Evolutionary conservation across 2,329 filamentous ascomycete species (phyloP).

Genomic region (Diplodia intermedia): DNA sequence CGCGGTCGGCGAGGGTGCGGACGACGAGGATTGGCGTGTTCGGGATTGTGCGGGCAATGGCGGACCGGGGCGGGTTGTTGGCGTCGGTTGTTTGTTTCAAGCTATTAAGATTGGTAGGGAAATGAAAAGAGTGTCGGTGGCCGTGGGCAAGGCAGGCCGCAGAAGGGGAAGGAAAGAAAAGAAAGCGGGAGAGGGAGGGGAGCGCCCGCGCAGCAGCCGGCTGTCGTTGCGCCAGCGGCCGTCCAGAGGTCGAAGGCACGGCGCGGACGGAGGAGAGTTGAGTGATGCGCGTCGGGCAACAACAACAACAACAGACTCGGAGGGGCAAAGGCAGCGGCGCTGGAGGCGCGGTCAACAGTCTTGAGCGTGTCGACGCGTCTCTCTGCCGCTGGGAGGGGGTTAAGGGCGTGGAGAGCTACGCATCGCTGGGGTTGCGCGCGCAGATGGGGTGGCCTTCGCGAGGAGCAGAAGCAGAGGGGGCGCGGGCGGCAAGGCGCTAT

Average conservation of each 20-base stretch:
- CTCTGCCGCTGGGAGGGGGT: constrained; percentile 28
- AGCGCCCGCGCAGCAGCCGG: constrained; percentile 16
- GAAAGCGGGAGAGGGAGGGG: constrained; percentile 4
- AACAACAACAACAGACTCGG: constrained; percentile 15
- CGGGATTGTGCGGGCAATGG: background rate
- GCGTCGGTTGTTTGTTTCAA: constrained; percentile 31
- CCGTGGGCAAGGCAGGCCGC: constrained; percentile 17
- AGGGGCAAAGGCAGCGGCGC: constrained; percentile 17
- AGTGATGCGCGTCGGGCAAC: constrained; percentile 14
- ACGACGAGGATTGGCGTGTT: constrained; percentile 20
- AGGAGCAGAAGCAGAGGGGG: constrained; percentile 31
- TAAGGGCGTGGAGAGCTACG: constrained; percentile 28
- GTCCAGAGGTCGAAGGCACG: background rate
- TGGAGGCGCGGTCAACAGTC: constrained; percentile 27
- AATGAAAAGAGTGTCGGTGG: constrained; percentile 29
- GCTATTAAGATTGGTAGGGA: constrained; percentile 30
- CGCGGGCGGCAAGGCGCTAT: constrained; percentile 22
- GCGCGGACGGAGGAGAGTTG: background rate
- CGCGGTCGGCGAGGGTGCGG: constrained; percentile 3
- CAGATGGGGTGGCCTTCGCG: constrained; percentile 24
- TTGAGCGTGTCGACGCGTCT: constrained; percentile 29
- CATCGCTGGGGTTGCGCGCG: constrained; percentile 32
- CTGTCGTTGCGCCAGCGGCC: constrained; percentile 21
- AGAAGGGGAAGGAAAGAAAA: constrained; percentile 18
- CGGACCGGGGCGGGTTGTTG: constrained; percentile 21